Evolutionary conservation across 345 rosid species (phyloP).

Genomic region (Syzygium grande): DNA sequence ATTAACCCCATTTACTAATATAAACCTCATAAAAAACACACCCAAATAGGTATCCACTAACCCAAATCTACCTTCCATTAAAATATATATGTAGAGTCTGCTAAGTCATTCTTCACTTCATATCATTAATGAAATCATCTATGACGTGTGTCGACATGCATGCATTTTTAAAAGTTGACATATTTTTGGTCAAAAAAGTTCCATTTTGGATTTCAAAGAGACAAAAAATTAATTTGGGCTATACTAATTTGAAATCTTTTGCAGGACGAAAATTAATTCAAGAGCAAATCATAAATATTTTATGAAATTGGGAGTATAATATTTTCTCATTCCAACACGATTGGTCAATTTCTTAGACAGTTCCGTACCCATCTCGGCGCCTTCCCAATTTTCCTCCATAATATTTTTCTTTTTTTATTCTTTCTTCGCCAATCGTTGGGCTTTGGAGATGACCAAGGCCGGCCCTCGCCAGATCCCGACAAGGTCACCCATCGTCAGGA

Average conservation of each 20-base stretch:
- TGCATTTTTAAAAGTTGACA: not conserved
- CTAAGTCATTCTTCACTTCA: not conserved
- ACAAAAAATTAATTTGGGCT: not conserved
- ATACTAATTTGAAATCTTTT: not conserved
- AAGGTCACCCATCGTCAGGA: too few relatives aligned
- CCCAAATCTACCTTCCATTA: accelerated
- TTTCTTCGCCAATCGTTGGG: too few relatives aligned
- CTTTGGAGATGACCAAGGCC: too few relatives aligned
- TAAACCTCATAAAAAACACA: not conserved
- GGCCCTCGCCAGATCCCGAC: too few relatives aligned
- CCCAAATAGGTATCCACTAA: accelerated
- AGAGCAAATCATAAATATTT: too few relatives aligned
- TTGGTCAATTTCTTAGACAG: not conserved
- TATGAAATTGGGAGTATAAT: too few relatives aligned
- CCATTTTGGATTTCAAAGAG: not conserved
- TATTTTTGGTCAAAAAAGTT: too few relatives aligned
- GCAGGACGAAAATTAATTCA: not conserved
- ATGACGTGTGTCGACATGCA: accelerated
- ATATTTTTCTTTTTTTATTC: too few relatives aligned
- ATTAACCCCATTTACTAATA: too few relatives aligned
- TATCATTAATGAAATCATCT: accelerated
- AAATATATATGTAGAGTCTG: accelerated
- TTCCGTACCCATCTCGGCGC: not conserved
- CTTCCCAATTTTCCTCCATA: not conserved
- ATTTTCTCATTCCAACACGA: not conserved